Evolutionary conservation across 805 yeast genomes (phyloP), one percentile per base, ranked within the genome.

Genomic region (Helenozyma rhizophorensis): DNA sequence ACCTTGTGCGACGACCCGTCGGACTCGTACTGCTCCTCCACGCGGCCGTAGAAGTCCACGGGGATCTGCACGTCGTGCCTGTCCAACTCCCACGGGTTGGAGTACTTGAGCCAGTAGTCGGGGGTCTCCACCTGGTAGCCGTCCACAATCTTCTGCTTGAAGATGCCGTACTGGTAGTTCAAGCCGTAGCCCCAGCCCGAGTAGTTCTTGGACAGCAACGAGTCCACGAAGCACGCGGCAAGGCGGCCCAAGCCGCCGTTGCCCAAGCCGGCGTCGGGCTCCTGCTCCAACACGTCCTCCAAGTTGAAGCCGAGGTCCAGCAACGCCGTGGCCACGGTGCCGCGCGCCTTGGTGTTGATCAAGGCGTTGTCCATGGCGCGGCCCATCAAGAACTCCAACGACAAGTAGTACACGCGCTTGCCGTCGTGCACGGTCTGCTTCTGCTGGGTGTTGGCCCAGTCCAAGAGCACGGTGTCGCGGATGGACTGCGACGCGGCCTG

Each of bases 111-210:
- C 97, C 97, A 88, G 58, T 88, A 85, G 57, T 88, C 97, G 9
- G 97, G 97, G 21, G 86, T 72, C 62, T 88, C 97, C 23, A 89
- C 94, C 63, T 88, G 97, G 62, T 84, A 85, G 9, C 96, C 97
- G 53, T 89, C 85, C 47, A 86, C 73, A 52, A 88, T 86, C 57
- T 78, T 79, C 64, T 88, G 97, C 46, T 87, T 76, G 62, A 88
- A 88, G 48, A 88, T 88, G 58, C 97, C 97, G 55, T 89, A 88
- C 60, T 87, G 87, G 65, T 88, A 88, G 56, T 95, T 81, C 47
- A 88, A 67, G 39, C 97, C 96, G 58, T 88, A 88, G 43, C 97
- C 97, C 97, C 97, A 88, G 32, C 95, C 95, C 12, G 94, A 87
- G 58, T 84, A 85, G 58, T 84, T 80, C 45, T 84, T 82, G 4